Conservation (phyloP, 176 grass and related monocot genomes). For the Triticum dicoccoides region DNA sequence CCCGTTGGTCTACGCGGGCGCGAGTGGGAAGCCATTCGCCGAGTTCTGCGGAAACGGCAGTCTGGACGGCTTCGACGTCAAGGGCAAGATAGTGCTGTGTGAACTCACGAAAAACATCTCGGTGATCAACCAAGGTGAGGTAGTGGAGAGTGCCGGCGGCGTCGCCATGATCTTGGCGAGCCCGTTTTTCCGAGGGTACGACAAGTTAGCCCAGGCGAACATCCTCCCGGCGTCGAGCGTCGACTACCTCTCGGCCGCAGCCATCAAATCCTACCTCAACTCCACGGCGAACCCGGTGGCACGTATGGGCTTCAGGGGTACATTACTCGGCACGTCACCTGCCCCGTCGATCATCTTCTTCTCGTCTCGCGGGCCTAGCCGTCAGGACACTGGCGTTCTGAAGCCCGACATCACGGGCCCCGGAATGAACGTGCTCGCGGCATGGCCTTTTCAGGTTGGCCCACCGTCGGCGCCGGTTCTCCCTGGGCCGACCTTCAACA, state of each 20-base stretch:
- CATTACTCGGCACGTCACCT: neutral
- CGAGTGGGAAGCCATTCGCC: neutral
- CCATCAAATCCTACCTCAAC: neutral
- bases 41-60: neutral
- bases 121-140: neutral
- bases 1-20: neutral
- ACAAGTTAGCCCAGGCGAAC: slow-evolving; percentile 3
- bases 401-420: neutral
- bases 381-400: neutral
- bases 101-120: neutral
- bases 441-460: neutral
- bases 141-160: slow-evolving; percentile 9
- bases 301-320: neutral
- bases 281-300: neutral
- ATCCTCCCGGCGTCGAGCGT: neutral
- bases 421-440: neutral
- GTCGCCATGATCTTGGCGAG: slow-evolving; percentile 36
- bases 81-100: slow-evolving; percentile 58
- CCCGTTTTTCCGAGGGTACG: neutral
- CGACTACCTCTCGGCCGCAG: neutral
- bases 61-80: slow-evolving; percentile 20
- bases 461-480: neutral
- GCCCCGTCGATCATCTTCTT: neutral
- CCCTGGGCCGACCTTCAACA: neutral
- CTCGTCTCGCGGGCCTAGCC: neutral